Evolutionary conservation across 164 flowering plant genomes (phyloP).

Genomic region (Umbellularia californica): DNA sequence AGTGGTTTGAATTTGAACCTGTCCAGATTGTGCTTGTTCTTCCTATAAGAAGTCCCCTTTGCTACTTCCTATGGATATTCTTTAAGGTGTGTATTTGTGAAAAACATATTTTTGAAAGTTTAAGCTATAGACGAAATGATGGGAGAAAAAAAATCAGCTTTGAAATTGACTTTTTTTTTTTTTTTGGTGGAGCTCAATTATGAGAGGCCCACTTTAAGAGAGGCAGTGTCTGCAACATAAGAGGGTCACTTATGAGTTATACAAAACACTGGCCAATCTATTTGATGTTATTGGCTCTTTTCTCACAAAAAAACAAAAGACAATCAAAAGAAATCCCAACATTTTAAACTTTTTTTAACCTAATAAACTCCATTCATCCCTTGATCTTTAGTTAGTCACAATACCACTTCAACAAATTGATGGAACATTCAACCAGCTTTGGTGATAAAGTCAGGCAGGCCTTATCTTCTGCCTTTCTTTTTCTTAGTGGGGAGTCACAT

Average conservation of each 20-base stretch:
- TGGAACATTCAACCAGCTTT: background rate
- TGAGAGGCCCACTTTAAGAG: background rate
- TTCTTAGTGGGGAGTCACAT: constrained; percentile 2
- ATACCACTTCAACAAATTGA: background rate
- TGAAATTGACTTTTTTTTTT: no score
- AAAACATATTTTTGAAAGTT: no score
- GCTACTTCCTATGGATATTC: no score
- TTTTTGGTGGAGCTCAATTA: background rate
- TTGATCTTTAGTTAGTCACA: background rate
- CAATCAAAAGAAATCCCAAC: background rate
- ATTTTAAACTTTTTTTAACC: background rate
- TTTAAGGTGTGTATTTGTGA: no score
- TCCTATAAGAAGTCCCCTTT: no score
- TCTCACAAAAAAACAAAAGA: no score
- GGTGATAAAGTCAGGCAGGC: background rate
- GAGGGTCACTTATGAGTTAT: no score
- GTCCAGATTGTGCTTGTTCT: no score
- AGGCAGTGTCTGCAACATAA: background rate
- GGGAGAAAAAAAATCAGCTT: no score
- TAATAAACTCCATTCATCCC: background rate
- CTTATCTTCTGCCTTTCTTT: background rate
- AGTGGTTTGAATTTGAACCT: no score
- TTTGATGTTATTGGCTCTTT: background rate
- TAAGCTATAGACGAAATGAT: no score
- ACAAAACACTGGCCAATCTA: background rate